Evolutionary conservation across 176 grass and related monocot species (phyloP), one percentile per base, ranked within the genome.

Genomic region (Triticum urartu): DNA sequence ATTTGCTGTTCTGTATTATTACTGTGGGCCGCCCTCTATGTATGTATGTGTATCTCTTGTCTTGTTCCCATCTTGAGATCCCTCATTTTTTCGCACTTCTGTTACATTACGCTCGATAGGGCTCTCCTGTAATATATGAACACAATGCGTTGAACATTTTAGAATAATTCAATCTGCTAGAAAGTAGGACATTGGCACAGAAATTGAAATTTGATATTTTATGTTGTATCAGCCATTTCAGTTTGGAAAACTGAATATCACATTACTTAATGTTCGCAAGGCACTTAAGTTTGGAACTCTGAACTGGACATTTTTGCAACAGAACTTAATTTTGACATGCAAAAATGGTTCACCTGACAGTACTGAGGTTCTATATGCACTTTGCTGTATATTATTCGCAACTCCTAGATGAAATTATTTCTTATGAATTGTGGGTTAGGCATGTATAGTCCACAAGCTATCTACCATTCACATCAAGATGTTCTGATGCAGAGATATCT

Each of bases 121-220:
- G 35, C 36, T 43, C 71, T 47, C 11, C 39, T 40, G 24, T 74
- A 74, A 42, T 43, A 25, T 22, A 70, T 38, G 18, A 43, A 43
- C 69, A 72, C 38, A 24, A 61, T 86, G 18, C 11, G 50, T 61
- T 72, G 56, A 56, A 38, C 3, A 61, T 60, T n/a, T 77, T 21
- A 81, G 76, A 72, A 20, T 77, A 76, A 6, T 86, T 10, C 38
- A 81, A 77, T 47, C 83, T 79, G n/a, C 11, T 69, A 22, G 40
- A 79, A 89, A 86, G 30, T 82, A 4, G 17, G 36, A 77, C 1
- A 30, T 70, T 52, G 20, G n/a, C 32, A 47, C 24, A 36, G n/a
- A 38, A 15, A 5, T 72, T 30, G 6, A 38, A 21, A 17, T 36
- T 73, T 14, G n/a, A 17, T 65, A 32, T 80, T 74, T 75, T 45